A percentile compares a stretch with the other conserved stretches of the same genome.
Evolutionary conservation across 2,329 filamentous ascomycete species (phyloP).

Genomic region (Colletotrichum horii): DNA sequence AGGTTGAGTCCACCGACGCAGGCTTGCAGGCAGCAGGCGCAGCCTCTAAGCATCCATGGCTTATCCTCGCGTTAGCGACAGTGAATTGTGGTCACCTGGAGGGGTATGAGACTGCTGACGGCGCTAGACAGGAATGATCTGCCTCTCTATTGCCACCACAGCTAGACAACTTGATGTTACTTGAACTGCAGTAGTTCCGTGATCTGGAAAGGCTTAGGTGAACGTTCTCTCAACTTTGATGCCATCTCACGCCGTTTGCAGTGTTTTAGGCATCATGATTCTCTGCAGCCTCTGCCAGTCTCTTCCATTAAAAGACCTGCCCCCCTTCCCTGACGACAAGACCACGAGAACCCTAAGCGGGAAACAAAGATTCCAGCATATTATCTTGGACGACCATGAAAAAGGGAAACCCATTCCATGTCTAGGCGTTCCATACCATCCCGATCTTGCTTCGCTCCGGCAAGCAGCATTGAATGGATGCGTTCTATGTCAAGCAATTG

Average conservation of each 20-base stretch:
- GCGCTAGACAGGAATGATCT: not conserved
- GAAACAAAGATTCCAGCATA: not conserved
- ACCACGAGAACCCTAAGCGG: not conserved
- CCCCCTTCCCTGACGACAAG: not conserved
- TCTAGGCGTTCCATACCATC: not conserved
- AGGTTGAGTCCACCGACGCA: not conserved
- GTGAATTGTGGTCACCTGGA: not conserved
- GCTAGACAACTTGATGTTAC: not conserved
- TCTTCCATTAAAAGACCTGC: not conserved
- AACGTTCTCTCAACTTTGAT: not conserved
- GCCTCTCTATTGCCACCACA: not conserved
- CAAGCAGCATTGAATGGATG: not conserved
- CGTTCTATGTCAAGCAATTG: not conserved
- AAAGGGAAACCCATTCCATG: not conserved
- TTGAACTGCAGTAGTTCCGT: not conserved
- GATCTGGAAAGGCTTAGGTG: not conserved
- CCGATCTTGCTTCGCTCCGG: constrained; percentile 1
- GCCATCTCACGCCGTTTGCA: not conserved
- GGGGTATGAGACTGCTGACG: not conserved
- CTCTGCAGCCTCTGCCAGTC: not conserved
- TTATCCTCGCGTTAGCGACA: not conserved
- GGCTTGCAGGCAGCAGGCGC: not conserved
- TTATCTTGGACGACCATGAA: not conserved
- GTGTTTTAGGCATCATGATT: not conserved
- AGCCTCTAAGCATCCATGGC: not conserved